These are phyloP conservation scores for Rugonectria rugulosa DNA, from an alignment of 2,329 filamentous ascomycete species.

Conservation along the genomic window DNA sequence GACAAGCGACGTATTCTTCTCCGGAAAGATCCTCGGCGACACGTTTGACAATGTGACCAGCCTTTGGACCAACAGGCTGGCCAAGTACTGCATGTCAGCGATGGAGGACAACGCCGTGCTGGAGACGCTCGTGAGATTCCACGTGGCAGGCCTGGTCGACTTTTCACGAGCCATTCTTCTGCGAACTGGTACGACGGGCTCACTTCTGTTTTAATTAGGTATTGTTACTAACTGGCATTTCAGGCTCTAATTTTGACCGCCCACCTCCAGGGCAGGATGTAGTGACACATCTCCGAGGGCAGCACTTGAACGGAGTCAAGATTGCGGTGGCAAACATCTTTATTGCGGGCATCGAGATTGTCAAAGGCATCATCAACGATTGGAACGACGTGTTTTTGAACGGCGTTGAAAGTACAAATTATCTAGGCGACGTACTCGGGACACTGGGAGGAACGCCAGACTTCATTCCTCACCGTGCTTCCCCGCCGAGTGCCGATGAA, in stretches of 20 bases:
- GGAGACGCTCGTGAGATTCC: slow-evolving; percentile 14
- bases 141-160: slow-evolving; percentile 17
- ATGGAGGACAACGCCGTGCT: slow-evolving; percentile 26
- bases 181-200: slow-evolving; percentile 3
- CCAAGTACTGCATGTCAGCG: slow-evolving; percentile 26
- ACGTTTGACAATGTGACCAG: slow-evolving; percentile 17
- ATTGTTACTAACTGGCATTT: neutral
- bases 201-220: neutral
- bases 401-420: slow-evolving; percentile 21
- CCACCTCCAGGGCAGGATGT: slow-evolving; percentile 17
- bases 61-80: slow-evolving; percentile 19
- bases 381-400: slow-evolving; percentile 14
- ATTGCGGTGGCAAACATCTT: slow-evolving; percentile 20
- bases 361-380: slow-evolving; percentile 17
- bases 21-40: slow-evolving; percentile 11
- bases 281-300: slow-evolving; percentile 11
- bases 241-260: slow-evolving; percentile 28
- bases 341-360: slow-evolving; percentile 22
- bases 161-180: slow-evolving; percentile 26
- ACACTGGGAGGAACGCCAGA: slow-evolving; percentile 25
- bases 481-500: neutral
- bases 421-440: slow-evolving; percentile 25
- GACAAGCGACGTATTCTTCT: slow-evolving; percentile 23
- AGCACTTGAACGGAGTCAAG: slow-evolving; percentile 20
- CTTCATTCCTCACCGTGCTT: slow-evolving; percentile 1